Evolutionary conservation across 495 filamentous ascomycete species (phyloP).

Genomic region (Letharia columbiana): DNA sequence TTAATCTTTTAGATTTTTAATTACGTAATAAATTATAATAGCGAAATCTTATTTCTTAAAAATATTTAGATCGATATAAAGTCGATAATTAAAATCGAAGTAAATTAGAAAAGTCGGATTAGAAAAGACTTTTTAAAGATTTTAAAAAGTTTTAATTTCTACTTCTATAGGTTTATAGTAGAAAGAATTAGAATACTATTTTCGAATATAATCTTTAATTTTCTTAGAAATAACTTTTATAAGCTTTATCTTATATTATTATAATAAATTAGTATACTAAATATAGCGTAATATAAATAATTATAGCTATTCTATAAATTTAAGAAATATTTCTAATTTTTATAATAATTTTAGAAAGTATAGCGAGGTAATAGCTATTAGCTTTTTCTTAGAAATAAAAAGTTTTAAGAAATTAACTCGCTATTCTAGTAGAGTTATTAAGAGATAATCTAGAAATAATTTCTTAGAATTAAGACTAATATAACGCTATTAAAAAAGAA

Average conservation of each 20-base stretch:
- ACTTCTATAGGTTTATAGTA: not conserved
- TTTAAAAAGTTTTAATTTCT: not conserved
- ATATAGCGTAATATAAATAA: not conserved
- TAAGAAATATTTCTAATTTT: not conserved
- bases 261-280: not conserved
- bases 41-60: constrained; percentile 6
- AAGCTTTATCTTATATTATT: not conserved
- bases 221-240: not conserved
- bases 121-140: not conserved
- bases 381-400: not conserved
- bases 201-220: not conserved
- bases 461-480: constrained; percentile 5
- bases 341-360: not conserved
- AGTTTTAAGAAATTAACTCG: not conserved
- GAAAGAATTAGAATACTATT: not conserved
- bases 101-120: not conserved
- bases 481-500: not conserved
- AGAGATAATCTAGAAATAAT: not conserved
- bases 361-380: not conserved
- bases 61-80: constrained; percentile 8
- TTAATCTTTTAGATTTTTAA: not conserved
- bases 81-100: not conserved
- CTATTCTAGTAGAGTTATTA: not conserved
- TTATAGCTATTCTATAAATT: not conserved
- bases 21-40: constrained; percentile 7